Conservation (phyloP, 2,329 filamentous ascomycete species). For the Diaporthe vexans region DNA sequence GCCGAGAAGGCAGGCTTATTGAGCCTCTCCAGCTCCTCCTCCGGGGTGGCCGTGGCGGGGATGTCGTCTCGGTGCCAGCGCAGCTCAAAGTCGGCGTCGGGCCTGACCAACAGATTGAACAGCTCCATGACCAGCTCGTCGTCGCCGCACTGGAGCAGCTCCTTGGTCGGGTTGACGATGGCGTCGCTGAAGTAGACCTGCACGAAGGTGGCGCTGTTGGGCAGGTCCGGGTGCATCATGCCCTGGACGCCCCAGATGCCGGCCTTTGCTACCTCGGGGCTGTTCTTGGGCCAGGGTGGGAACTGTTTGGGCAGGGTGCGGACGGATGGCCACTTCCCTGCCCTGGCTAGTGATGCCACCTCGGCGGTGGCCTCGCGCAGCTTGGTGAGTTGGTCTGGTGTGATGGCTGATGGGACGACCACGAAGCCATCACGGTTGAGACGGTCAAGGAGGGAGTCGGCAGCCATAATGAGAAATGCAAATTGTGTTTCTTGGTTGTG, state of each 20-base stretch:
- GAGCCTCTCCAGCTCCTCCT: constrained; percentile 77
- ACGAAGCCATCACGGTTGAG: constrained; percentile 67
- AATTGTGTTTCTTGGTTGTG: not conserved
- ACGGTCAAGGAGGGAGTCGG: constrained; percentile 38
- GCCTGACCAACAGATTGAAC: constrained; percentile 86
- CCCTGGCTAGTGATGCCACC: constrained; percentile 72
- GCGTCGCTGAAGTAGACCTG: constrained; percentile 78
- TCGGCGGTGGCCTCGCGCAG: constrained; percentile 73
- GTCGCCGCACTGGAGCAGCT: constrained; percentile 70
- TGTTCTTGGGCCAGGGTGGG: constrained; percentile 76
- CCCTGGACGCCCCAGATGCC: constrained; percentile 78
- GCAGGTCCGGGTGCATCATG: constrained; percentile 42
- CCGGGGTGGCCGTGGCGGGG: constrained; percentile 71
- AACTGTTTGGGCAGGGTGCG: constrained; percentile 92
- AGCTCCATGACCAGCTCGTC: constrained; percentile 86
- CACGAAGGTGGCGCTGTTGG: constrained; percentile 66
- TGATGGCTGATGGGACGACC: constrained; percentile 75
- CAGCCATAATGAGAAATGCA: constrained; percentile 27
- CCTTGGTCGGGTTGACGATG: constrained; percentile 73
- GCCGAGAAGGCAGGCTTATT: constrained; percentile 76
- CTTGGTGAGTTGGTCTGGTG: constrained; percentile 64
- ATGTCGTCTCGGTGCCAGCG: constrained; percentile 92
- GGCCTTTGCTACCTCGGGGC: constrained; percentile 51
- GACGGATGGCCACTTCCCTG: constrained; percentile 84
- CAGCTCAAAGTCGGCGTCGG: constrained; percentile 78